Base-by-base conservation (phyloP, 345 rosid genomes). In the Acer campestre region DNA sequence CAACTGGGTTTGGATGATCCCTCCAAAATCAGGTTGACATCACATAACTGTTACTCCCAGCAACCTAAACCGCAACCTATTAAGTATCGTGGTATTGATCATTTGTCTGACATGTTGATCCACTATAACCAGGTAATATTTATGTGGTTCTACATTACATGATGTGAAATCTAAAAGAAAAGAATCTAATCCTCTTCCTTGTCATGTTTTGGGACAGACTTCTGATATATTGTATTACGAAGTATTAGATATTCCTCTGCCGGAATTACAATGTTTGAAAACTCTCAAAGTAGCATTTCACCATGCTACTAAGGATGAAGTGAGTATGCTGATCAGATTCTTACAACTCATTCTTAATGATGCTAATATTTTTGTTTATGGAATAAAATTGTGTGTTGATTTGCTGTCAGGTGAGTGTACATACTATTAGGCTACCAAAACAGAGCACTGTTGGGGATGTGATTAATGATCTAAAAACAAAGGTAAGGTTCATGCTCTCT, bases 211-310 rank as follows among this genome's bases (percentile, higher is more conserved):
- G 10, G 67, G 23, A 63, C 95, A 94, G 99, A 86, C 91, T 14
- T 89, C 97, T 72, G 97, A 94, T 86, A 91, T 94, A 76, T 83
- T 96, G 88, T 96, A 96, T 80, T 96, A 91, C 76, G 99, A 96
- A 90, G 93, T 90, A 46, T 84, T 96, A 79, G 99, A 96, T 85
- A 90, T 94, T 80, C 99, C 99, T 75, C 95, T 96, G 63, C 98
- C 99, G 59, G 97, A 96, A 78, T 84, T 96, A 80, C 97, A 94
- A 89, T 89, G 93, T 80, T 78, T 94, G 81, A 96, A 96, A 80
- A 94, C 92, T 75, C 86, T 94, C 65, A 92, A 91, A 89, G 93
- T 96, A 73, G 92, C 93, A 79, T 92, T 92, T 79, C 94, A 89
- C 82, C 90, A 88, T 80, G 89, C 97, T 75, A 83, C 84, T 8